Base-by-base conservation (phyloP, 257 asterid genomes). In the Mentha longifolia region DNA sequence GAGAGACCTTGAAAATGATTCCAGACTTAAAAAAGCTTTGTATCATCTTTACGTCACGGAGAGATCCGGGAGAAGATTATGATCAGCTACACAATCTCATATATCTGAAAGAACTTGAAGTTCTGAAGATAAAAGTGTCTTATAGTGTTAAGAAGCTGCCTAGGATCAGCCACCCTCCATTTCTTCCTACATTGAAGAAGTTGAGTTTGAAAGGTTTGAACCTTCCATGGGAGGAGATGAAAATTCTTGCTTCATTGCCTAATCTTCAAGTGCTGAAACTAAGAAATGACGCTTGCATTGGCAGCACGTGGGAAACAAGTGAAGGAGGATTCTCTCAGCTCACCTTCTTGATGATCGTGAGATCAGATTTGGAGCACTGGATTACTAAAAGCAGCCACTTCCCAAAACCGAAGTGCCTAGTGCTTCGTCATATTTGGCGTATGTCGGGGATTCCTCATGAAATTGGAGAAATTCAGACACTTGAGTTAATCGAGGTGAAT, bases 1-100 rank as follows among this genome's bases (percentile, higher is more conserved):
- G 0, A 16, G 52, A 68, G 73, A 54, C 16, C 15, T 37, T 54
- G 39, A 4, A 54, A 42, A 37, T 41, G 41, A 19, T 54, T 10
- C 63, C 73, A 15, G 54, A 52, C 42, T 39, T 68, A 7, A 68
- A 68, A 37, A 68, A 68, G 14, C 64, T 68, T 15, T 4, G 17
- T 1, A 39, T 68, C 22, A 2, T 1, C 12, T 67, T 33, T 11
- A 19, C 3, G 20, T 17, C 2, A 5, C 3, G 22, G 43, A 22
- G 61, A 54, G 57, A 51, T 31, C 9, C 16, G 9, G 15, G 50
- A 43, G 62, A 67, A 6, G 63, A 67, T 10, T 43, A 43, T 43
- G 50, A 33, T 33, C 37, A 43, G 50, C 50, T 43, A 11, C 50
- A 13, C 15, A 43, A 13, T 43, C 50, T 43, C 15, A 11, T 12